Base-by-base conservation (phyloP, 2,329 filamentous ascomycete genomes). In the Ascomycota sp. region DNA sequence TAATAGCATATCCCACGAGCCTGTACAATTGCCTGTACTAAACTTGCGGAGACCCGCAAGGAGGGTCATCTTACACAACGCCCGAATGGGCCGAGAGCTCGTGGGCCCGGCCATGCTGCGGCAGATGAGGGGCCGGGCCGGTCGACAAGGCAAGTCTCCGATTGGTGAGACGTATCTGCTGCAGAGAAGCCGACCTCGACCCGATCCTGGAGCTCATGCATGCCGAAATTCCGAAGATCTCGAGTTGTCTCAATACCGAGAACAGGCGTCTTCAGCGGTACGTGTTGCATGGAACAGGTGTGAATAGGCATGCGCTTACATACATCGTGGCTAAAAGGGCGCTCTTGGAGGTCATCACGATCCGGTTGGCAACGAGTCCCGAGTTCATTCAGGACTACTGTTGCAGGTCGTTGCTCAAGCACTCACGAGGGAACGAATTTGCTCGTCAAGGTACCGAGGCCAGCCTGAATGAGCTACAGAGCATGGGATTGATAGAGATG, bases 21-120 rank as follows among this genome's bases (percentile, higher is more conserved):
- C 6, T 20, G n/a, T 13, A 17, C 7, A 5, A 12, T 11, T n/a
- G 11, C 7, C 4, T 12, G 27, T 27, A 20, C 38, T 44, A 19
- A 45, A 35, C 27, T 20, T 8, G 13, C 8, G 2, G 19, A 57
- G 56, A 10, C 65, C 65, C 10, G 78, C 78, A 7, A 61, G 78
- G 31, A 59, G 78, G 38, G 78, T 85, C 1, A 80, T 85, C 34
- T 59, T 80, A 19, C 76, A 81, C 43, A 75, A 70, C 36, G 76
- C 74, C 20, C 64, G 73, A 25, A 82, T 83, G 75, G 78, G 78
- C 1, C 63, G 73, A 30, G 75, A 82, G 27, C 56, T 82, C 28
- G 67, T 83, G n/a, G 77, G 75, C 0, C 77, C 78, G 9, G 71
- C 77, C 4, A 78, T 85, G 72, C 57, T 85, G 48, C 68, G 76